Conservation (phyloP, 495 filamentous ascomycete genomes). For the Lasiosphaeris hirsuta region DNA sequence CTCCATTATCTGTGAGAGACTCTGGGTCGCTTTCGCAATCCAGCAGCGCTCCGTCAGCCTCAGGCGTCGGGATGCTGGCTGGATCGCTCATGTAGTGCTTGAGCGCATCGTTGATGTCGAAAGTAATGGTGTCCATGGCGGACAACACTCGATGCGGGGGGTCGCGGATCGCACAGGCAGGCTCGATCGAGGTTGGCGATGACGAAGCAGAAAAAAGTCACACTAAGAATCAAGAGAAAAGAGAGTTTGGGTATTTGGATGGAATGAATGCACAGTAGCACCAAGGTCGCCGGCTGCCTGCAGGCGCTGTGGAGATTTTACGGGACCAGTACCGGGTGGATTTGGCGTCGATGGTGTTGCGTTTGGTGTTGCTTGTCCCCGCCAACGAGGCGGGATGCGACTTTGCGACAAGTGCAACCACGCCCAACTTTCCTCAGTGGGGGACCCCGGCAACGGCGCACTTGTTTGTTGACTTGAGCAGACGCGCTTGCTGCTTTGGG, state of each 20-base stretch:
- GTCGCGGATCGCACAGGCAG: constrained; percentile 1
- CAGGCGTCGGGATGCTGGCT: constrained; percentile 72
- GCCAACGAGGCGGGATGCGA: constrained; percentile 1
- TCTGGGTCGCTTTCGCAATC: constrained; percentile 93
- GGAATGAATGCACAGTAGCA: constrained; percentile 1
- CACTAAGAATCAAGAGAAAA: too few species aligned
- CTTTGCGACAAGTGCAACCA: constrained; percentile 4
- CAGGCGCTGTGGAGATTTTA: constrained; percentile 17
- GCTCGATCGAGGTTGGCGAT: neutral
- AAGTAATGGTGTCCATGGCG: constrained; percentile 74
- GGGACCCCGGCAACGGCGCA: constrained; percentile 42
- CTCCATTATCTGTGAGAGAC: constrained; percentile 63
- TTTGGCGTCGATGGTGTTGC: constrained; percentile 5
- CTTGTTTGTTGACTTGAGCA: constrained; percentile 39
- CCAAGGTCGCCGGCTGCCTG: constrained; percentile 13
- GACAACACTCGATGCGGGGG: constrained; percentile 14
- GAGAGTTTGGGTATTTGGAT: too few species aligned
- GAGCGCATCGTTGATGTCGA: constrained; percentile 93
- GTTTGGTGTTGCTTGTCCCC: constrained; percentile 8
- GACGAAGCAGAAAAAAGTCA: constrained; percentile 4
- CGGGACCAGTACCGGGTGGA: constrained; percentile 1
- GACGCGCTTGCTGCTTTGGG: constrained; percentile 11
- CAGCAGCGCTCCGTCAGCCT: constrained; percentile 77
- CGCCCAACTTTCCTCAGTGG: constrained; percentile 6
- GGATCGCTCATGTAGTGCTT: constrained; percentile 96